Evolutionary conservation across 2,329 filamentous ascomycete genomes (phyloP), one percentile per base, ranked within the genome.

Genomic region (Xylariaceae sp.): DNA sequence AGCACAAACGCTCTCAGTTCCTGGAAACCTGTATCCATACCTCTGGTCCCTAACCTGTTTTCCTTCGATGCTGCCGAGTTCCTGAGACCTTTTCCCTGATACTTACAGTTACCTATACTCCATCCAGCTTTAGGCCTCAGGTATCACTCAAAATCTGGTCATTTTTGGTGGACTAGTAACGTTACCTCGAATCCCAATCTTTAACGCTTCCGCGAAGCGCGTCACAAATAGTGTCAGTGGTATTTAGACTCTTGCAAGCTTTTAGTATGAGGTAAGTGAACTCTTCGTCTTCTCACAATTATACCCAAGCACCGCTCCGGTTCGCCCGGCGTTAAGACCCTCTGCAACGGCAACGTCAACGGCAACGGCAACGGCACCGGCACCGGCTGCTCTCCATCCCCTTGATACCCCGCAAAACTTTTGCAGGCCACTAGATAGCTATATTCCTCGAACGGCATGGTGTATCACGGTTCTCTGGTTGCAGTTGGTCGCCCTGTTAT

Each of bases 401-500:
- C 32, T 33, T 16, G 21, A 40, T 26, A 10, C 44, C 50, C 50
- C 50, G 44, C 50, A 53, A 40, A 45, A 29, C 18, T 16, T 13
- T 15, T 7, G 10, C 23, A 21, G n/a, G 30, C 20, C n/a, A n/a
- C n/a, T 6, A 51, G 20, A 47, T 43, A 53, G 50, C 50, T 47
- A 36, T 41, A 39, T 15, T 15, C 26, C 35, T 40, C 27, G 27
- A 32, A 21, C 35, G 27, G 39, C 44, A 30, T 39, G 36, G 33
- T n/a, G 24, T 30, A 45, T 35, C 36, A 37, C 40, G 37, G 43
- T 18, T 44, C 43, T 27, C 44, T 27, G 29, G 53, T 23, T 36
- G 48, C 26, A 53, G 15, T 15, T 40, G 20, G 37, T 24, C 43
- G 42, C 43, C 37, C 39, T 33, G 43, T 52, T n/a, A 15, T 42